A percentile compares a stretch with the other conserved stretches of the same genome.
phyloP scores from a whole-genome alignment of 2,329 filamentous ascomycete genomes.

The Aspergillus bombycis region DNA sequence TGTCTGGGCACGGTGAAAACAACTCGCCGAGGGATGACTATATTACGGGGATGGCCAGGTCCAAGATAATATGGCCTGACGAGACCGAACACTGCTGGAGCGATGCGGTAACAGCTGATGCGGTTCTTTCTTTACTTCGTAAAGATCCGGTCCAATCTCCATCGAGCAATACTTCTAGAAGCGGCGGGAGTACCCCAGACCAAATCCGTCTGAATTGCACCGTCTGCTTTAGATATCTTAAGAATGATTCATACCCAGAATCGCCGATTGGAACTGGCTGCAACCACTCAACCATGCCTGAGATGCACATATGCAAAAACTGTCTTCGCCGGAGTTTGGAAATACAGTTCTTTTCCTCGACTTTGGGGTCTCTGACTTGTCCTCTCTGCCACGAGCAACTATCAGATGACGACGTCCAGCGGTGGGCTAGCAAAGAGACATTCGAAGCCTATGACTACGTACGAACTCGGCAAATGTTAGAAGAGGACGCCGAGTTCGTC shows the following conservation, averaged over 20 bases:
- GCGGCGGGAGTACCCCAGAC: not conserved
- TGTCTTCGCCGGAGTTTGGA: slow-evolving; percentile 22
- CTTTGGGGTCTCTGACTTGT: slow-evolving; percentile 11
- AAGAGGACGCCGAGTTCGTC: slow-evolving; percentile 23
- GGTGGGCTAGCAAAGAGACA: slow-evolving; percentile 20
- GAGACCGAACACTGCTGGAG: slow-evolving; percentile 18
- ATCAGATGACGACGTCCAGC: slow-evolving; percentile 18
- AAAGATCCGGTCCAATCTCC: slow-evolving; percentile 15
- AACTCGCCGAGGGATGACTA: not conserved
- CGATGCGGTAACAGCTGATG: slow-evolving; percentile 20
- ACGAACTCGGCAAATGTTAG: slow-evolving; percentile 19
- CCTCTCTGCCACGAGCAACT: slow-evolving; percentile 20
- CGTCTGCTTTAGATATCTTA: slow-evolving; percentile 17
- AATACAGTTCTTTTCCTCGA: slow-evolving; percentile 16
- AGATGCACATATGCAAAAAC: slow-evolving; percentile 15
- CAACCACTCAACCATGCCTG: slow-evolving; percentile 17
- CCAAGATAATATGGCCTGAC: not conserved
- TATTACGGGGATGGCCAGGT: not conserved
- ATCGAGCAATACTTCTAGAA: not conserved
- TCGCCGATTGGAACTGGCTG: slow-evolving; percentile 19
- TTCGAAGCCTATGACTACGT: slow-evolving; percentile 19
- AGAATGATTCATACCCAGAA: slow-evolving; percentile 13
- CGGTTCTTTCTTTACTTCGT: slow-evolving; percentile 22
- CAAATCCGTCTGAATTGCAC: slow-evolving; percentile 10
- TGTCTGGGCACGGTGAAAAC: not conserved